phyloP scores from a whole-genome alignment of 2,329 filamentous ascomycete genomes.

The Neocatenulostroma microsporum region DNA sequence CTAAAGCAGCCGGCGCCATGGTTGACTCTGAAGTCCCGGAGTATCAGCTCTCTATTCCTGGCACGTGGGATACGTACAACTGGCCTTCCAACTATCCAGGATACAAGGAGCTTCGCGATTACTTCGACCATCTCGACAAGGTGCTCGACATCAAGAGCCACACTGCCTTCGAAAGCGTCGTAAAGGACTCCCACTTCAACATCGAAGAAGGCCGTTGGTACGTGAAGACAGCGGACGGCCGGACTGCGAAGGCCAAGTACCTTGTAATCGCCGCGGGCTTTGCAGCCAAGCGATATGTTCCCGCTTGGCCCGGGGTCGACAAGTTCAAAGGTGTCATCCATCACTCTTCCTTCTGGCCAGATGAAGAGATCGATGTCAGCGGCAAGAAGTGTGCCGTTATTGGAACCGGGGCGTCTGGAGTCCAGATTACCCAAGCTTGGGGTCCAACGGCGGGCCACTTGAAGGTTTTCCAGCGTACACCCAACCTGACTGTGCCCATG shows the following conservation, averaged over 20 bases:
- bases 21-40: slow-evolving; percentile 9
- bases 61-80: slow-evolving; percentile 5
- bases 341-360: slow-evolving; percentile 37
- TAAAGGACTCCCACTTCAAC: slow-evolving; percentile 47
- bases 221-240: slow-evolving; percentile 46
- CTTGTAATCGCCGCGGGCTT: slow-evolving; percentile 50
- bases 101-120: slow-evolving; percentile 25
- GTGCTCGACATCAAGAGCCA: slow-evolving; percentile 50
- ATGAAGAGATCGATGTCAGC: slow-evolving; percentile 24
- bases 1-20: slow-evolving; percentile 4
- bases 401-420: slow-evolving; percentile 35
- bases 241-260: slow-evolving; percentile 44
- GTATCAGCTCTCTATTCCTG: slow-evolving; percentile 10
- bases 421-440: slow-evolving; percentile 28
- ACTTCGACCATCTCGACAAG: slow-evolving; percentile 57
- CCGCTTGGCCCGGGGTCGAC: slow-evolving; percentile 28
- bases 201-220: slow-evolving; percentile 19
- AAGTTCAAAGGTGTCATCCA: slow-evolving; percentile 32
- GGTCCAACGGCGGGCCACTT: slow-evolving; percentile 31
- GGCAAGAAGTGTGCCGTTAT: slow-evolving; percentile 34
- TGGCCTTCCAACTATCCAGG: slow-evolving; percentile 9
- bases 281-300: slow-evolving; percentile 47
- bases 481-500: slow-evolving; percentile 59
- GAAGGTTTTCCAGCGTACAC: slow-evolving; percentile 58
- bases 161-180: slow-evolving; percentile 49